Conservation (phyloP, 129 eudicot species). For the Escallonia rubra region DNA sequence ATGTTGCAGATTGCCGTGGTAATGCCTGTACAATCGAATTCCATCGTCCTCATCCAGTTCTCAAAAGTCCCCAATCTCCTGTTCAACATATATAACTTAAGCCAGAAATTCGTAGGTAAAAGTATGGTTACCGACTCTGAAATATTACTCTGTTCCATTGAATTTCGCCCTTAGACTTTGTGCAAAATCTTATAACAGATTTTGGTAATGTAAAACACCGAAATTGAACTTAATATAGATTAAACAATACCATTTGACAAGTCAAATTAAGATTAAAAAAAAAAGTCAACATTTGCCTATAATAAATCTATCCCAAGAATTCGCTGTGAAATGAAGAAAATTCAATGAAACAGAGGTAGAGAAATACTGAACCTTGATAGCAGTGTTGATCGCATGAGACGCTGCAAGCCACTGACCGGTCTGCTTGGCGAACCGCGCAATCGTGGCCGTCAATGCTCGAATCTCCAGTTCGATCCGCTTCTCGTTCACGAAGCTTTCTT, state of each 20-base stretch:
- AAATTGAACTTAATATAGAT: no score
- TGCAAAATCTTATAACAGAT: no score
- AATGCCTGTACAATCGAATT: slow-evolving; percentile 86
- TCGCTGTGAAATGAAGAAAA: no score
- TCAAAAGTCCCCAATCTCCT: slow-evolving; percentile 99
- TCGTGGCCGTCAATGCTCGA: slow-evolving; percentile 52
- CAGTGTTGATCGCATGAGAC: slow-evolving; percentile 67
- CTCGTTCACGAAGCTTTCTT: slow-evolving; percentile 71
- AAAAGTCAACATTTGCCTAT: no score
- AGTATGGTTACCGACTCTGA: no score
- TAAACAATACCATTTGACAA: no score
- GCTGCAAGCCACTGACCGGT: slow-evolving; percentile 87
- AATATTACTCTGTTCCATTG: no score
- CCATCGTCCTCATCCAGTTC: slow-evolving; percentile 99
- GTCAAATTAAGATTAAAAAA: no score
- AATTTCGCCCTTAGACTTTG: no score
- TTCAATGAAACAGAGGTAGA: neutral
- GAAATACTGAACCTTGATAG: slow-evolving; percentile 54
- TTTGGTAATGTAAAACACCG: no score
- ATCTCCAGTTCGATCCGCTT: slow-evolving; percentile 82
- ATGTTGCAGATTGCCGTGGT: slow-evolving; percentile 77
- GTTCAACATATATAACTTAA: slow-evolving; percentile 3
- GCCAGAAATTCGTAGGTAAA: no score
- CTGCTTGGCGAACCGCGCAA: slow-evolving; percentile 56
- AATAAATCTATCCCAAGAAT: no score